Base-by-base conservation (phyloP, 2,329 filamentous ascomycete species). In the Ophiostoma tasmaniense region DNA sequence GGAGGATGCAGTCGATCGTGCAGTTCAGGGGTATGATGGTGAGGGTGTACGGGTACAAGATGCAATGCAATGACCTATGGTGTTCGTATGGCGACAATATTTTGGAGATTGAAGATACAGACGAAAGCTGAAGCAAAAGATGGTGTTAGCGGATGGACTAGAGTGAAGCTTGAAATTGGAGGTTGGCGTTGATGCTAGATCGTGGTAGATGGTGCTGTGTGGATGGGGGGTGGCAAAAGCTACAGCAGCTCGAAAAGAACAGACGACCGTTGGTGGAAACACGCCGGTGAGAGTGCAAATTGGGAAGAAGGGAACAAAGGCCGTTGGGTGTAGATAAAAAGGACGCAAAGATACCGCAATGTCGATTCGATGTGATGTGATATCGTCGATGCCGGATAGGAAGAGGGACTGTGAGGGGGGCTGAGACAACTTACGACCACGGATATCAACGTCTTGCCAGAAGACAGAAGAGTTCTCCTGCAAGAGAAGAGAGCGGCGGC, bases 381-480 rank as follows among this genome's bases (percentile, higher is more conserved):
- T 64, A 33, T n/a, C 1, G 20, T 33, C 30, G 61, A 64, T 37
- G 50, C 50, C 13, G n/a, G 50, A 55, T 37, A 20, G n/a, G 30
- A 35, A 8, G 61, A 20, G 20, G 20, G n/a, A 28, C 33, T 33
- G 33, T 33, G 33, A 33, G 33, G 33, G 33, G 30, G 20, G 8
- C 5, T 37, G 61, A 64, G 10, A 39, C 17, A 37, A 64, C 30
- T 37, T 62, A 35, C 30, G n/a, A n/a, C 33, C 33, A 64, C 61
- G 30, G 30, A 64, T 37, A 37, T 25, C 20, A 64, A 35, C 33
- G 61, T 64, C 61, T 64, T 64, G 61, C 61, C 61, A 37, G 61
- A 64, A 64, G 61, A 64, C 61, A 37, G 61, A 35, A 64, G 30
- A 64, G 33, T 37, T 64, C 61, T 64, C 33, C 61, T 37, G 33